phyloP scores from a whole-genome alignment of 306 rosid genomes.

The Trifolium repens region DNA sequence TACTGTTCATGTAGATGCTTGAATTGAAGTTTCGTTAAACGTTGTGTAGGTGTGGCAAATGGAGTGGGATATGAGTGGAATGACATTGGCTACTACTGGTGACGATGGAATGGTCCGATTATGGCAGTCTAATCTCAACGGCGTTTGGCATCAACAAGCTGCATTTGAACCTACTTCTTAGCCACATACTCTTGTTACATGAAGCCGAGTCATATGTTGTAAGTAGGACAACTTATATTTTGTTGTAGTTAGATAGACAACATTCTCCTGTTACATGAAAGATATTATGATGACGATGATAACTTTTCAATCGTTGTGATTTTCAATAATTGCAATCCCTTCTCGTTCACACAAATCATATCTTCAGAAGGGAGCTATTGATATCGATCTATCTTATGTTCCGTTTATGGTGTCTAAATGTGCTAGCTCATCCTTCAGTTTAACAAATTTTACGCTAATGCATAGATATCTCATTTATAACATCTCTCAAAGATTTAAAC shows the following conservation, averaged over 20 bases:
- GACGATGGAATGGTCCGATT: slow-evolving; percentile 74
- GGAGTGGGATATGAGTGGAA: slow-evolving; percentile 99
- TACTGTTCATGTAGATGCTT: slow-evolving; percentile 27
- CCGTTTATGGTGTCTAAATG: not conserved
- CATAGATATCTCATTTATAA: not conserved
- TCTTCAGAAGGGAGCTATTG: not conserved
- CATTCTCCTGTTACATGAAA: slow-evolving; percentile 28
- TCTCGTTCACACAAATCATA: not conserved
- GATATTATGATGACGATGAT: not conserved
- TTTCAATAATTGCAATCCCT: not conserved
- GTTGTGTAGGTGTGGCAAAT: slow-evolving; percentile 82
- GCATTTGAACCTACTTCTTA: slow-evolving; percentile 74
- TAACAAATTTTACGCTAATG: not conserved
- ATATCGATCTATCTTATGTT: not conserved
- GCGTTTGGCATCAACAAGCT: slow-evolving; percentile 90
- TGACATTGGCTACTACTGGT: slow-evolving; percentile 92
- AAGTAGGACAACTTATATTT: slow-evolving; percentile 36
- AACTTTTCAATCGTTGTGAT: not conserved
- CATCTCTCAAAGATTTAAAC: no score
- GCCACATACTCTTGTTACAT: slow-evolving; percentile 29
- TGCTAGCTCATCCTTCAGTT: not conserved
- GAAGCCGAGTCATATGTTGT: not conserved
- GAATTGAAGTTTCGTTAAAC: slow-evolving; percentile 22
- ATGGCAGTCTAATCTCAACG: slow-evolving; percentile 90
- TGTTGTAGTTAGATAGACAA: slow-evolving; percentile 28